These are phyloP conservation scores for Malassezia slooffiae DNA, from an alignment of 1,284 basidiomycete genomes.

Conservation along the genomic window DNA sequence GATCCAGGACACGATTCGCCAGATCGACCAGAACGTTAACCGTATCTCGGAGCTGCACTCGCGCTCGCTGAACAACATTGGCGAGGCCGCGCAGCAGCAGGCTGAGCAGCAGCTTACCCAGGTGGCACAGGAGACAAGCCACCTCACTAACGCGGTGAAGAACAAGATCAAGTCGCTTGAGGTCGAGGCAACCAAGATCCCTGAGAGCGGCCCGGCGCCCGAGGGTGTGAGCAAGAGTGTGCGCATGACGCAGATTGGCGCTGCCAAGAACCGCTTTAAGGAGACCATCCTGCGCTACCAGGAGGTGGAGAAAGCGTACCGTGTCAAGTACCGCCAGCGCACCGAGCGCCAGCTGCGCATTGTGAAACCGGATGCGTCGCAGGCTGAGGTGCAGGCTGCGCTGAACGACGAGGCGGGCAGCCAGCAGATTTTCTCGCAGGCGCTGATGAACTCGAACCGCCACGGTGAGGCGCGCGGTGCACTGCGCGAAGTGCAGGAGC, in stretches of 20 bases:
- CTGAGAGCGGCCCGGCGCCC: constrained; percentile 16
- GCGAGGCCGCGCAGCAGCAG: constrained; percentile 40
- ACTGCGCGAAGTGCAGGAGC: constrained; percentile 77
- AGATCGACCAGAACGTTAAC: constrained; percentile 43
- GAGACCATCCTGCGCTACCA: constrained; percentile 56
- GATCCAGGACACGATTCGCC: constrained; percentile 41
- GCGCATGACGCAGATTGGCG: constrained; percentile 52
- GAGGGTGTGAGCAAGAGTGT: constrained; percentile 44
- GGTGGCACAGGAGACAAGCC: constrained; percentile 35
- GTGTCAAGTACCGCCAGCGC: constrained; percentile 82
- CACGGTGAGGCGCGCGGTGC: constrained; percentile 74
- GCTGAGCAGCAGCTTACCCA: constrained; percentile 36
- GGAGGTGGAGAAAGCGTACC: constrained; percentile 80
- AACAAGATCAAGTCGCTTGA: constrained; percentile 41
- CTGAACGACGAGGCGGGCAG: constrained; percentile 64
- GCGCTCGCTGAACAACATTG: constrained; percentile 44
- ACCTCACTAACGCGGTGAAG: constrained; percentile 41
- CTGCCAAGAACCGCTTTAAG: constrained; percentile 49
- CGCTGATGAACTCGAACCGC: constrained; percentile 64
- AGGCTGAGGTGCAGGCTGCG: constrained; percentile 62
- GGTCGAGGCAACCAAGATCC: constrained; percentile 26
- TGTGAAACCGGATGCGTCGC: constrained; percentile 74
- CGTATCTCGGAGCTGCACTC: constrained; percentile 44
- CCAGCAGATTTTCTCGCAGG: constrained; percentile 70
- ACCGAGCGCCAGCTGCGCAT: constrained; percentile 95